Evolutionary conservation across 148 eudicot genomes (phyloP).

Genomic region (Salicornia ramosissima): DNA sequence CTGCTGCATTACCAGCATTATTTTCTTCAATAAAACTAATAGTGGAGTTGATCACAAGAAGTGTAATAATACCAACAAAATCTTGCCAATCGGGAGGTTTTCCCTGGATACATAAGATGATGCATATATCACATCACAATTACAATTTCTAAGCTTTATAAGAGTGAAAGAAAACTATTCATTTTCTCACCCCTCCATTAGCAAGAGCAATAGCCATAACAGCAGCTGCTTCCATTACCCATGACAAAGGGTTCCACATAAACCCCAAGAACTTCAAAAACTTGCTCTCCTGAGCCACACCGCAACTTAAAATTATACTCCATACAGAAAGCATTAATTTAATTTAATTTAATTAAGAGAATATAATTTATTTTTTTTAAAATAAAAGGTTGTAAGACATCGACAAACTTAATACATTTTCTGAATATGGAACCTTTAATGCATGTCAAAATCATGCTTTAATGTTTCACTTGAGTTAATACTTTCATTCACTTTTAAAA

Average conservation of each 20-base stretch:
- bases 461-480: no score
- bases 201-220: constrained; percentile 99
- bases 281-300: constrained; percentile 81
- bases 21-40: constrained; percentile 97
- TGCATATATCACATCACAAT: no score
- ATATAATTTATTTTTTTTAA: no score
- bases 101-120: constrained; percentile 38
- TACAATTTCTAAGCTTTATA: no score
- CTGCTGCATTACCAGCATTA: constrained; percentile 99
- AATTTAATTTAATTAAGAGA: neutral
- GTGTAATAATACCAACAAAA: constrained; percentile 93
- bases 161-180: neutral
- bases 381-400: no score
- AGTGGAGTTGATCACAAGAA: constrained; percentile 90
- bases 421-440: no score
- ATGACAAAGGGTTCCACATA: constrained; percentile 99
- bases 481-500: no score
- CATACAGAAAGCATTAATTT: neutral
- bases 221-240: constrained; percentile 99
- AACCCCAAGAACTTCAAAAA: constrained; percentile 93
- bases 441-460: no score
- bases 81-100: constrained; percentile 99
- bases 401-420: no score
- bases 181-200: constrained; percentile 86
- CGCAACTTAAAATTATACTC: constrained; percentile 19